Base-by-base conservation (phyloP, 2,329 filamentous ascomycete species). In the Monosporascus sp. region DNA sequence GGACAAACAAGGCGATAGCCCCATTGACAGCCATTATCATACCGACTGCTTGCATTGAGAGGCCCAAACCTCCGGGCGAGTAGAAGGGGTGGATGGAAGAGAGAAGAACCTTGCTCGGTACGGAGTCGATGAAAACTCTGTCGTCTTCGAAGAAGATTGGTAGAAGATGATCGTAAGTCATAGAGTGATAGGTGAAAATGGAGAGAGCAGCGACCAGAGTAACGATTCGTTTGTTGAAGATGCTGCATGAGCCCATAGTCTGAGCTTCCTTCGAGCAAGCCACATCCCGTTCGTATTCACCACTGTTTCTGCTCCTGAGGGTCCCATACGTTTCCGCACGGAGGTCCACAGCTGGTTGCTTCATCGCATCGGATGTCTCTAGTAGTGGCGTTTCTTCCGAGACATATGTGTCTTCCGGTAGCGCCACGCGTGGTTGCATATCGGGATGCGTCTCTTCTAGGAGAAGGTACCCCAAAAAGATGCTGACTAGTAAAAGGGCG, bases 101-200 rank as follows among this genome's bases (percentile, higher is more conserved):
- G 6, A 64, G 55, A 2, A 66, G 59, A 24, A 63, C 56, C 20
- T 60, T 56, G 1, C 60, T 60, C 43, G 68, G 55, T 24, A 71
- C 58, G 6, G 73, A 66, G 43, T 73, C 69, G 46, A 74, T 65
- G 25, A 70, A 66, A 56, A 71, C 73, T 31, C 81, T 80, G 41
- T 84, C 79, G 62, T 96, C 91, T 68, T 97, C 91, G 49, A 96
- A 83, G 72, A 96, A 97, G 55, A 97, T 96, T 7, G 92, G 92
- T 51, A 96, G 78, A 1, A 97, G 80, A 67, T 96, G 89, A 65
- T 97, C 93, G 70, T 90, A 97, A 0, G 88, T 91, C 91, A 97
- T 97, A 38, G 88, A 90, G 71, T 97, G 92, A 68, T 96, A 96
- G 5, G 90, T 94, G 73, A 96, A 96, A 58, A 97, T 89, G 45